Evolutionary conservation across 192 early-diverging fungal genomes (phyloP).

Genomic region (Coemansia sp.): DNA sequence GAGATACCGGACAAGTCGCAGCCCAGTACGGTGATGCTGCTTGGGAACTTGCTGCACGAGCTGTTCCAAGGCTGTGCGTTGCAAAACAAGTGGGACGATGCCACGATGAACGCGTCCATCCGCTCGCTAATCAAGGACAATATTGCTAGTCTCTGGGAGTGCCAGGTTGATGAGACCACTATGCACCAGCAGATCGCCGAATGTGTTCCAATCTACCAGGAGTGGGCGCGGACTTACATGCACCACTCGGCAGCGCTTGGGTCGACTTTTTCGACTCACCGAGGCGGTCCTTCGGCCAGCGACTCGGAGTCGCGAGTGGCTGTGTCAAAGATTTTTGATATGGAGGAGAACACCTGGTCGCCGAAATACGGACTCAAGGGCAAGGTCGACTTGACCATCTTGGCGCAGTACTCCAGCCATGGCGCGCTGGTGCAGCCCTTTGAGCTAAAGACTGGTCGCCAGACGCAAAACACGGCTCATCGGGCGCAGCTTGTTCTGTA

Average conservation of each 20-base stretch:
- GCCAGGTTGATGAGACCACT: slow-evolving; percentile 61
- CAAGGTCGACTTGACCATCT: slow-evolving; percentile 75
- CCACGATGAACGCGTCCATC: slow-evolving; percentile 52
- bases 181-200: slow-evolving; percentile 55
- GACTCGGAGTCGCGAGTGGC: slow-evolving; percentile 27
- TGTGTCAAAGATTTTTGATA: slow-evolving; percentile 72
- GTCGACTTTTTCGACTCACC: slow-evolving; percentile 19
- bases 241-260: slow-evolving; percentile 15
- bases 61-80: slow-evolving; percentile 69
- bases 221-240: slow-evolving; percentile 56
- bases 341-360: slow-evolving; percentile 92
- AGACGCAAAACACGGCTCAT: slow-evolving; percentile 60
- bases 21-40: slow-evolving; percentile 61
- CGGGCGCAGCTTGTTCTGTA: slow-evolving; percentile 84
- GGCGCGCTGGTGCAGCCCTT: slow-evolving; percentile 68
- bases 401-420: slow-evolving; percentile 17
- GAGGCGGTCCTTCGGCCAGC: not conserved
- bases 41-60: slow-evolving; percentile 81
- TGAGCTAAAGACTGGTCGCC: slow-evolving; percentile 86
- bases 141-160: slow-evolving; percentile 70
- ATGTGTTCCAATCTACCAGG: slow-evolving; percentile 53
- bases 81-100: slow-evolving; percentile 59
- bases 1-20: slow-evolving; percentile 45
- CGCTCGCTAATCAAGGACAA: slow-evolving; percentile 53
- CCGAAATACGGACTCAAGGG: slow-evolving; percentile 91